phyloP scores from a whole-genome alignment of 2,329 filamentous ascomycete species.

The Furcasterigmium furcatum region DNA sequence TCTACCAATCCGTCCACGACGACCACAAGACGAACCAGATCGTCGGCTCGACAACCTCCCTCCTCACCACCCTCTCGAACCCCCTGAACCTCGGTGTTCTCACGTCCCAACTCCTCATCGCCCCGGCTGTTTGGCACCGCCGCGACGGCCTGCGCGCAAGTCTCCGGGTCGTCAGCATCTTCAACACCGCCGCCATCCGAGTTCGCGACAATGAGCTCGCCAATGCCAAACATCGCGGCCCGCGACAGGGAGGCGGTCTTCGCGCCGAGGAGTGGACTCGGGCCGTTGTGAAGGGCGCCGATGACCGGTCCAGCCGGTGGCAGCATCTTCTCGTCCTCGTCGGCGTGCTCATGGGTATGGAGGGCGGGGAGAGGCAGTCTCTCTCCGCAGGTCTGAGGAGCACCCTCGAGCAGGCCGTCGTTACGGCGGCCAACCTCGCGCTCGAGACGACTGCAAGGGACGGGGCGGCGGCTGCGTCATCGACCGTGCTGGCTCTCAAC shows the following conservation, averaged over 20 bases:
- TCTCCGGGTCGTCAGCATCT: slow-evolving; percentile 66
- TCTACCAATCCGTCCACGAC: slow-evolving; percentile 52
- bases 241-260: slow-evolving; percentile 37
- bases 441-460: slow-evolving; percentile 44
- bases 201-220: slow-evolving; percentile 41
- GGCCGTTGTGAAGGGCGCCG: slow-evolving; percentile 54
- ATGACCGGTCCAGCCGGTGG: slow-evolving; percentile 66
- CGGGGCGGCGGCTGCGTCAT: slow-evolving; percentile 37
- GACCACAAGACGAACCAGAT: slow-evolving; percentile 50
- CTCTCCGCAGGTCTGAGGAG: slow-evolving; percentile 61
- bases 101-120: slow-evolving; percentile 67
- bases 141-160: slow-evolving; percentile 60
- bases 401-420: slow-evolving; percentile 70
- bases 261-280: slow-evolving; percentile 51
- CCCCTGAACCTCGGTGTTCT: slow-evolving; percentile 72
- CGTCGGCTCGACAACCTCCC: slow-evolving; percentile 62
- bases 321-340: slow-evolving; percentile 79
- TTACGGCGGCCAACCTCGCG: slow-evolving; percentile 73
- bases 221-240: slow-evolving; percentile 18
- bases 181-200: slow-evolving; percentile 61
- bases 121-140: slow-evolving; percentile 68
- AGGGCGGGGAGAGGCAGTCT: slow-evolving; percentile 58
- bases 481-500: slow-evolving; percentile 69
- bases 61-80: slow-evolving; percentile 69
- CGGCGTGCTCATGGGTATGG: slow-evolving; percentile 75